These are phyloP conservation scores for Boletellus ananas DNA, from an alignment of 768 basidiomycete genomes.

Conservation along the genomic window DNA sequence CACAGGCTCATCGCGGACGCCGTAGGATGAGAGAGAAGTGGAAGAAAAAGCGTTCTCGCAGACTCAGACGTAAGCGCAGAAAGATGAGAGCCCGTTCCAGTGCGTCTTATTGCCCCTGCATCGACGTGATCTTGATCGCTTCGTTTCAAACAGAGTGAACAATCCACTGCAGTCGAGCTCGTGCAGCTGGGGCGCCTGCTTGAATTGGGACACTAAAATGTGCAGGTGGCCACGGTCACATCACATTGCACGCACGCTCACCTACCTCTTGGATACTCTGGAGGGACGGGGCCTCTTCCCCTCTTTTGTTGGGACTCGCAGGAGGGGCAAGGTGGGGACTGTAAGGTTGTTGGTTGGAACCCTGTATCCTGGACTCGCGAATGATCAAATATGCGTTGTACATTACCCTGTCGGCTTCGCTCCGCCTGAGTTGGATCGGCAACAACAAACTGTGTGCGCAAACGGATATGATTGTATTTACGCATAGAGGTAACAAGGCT, in stretches of 20 bases:
- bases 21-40: slow-evolving; percentile 93
- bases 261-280: slow-evolving; percentile 21
- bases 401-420: neutral
- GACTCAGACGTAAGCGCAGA: slow-evolving; percentile 91
- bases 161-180: slow-evolving; percentile 24
- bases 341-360: slow-evolving; percentile 20
- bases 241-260: slow-evolving; percentile 26
- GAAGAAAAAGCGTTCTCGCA: slow-evolving; percentile 94
- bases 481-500: too few species aligned
- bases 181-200: slow-evolving; percentile 22
- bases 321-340: slow-evolving; percentile 17
- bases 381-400: slow-evolving; percentile 12
- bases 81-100: slow-evolving; percentile 96
- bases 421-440: neutral
- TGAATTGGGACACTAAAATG: slow-evolving; percentile 8
- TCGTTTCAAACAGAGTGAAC: slow-evolving; percentile 34
- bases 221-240: slow-evolving; percentile 15
- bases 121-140: neutral
- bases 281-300: slow-evolving; percentile 18
- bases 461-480: too few species aligned
- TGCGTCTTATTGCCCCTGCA: slow-evolving; percentile 38
- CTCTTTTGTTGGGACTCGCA: slow-evolving; percentile 24
- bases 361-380: slow-evolving; percentile 22
- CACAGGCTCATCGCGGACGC: neutral
- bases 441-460: too few species aligned